Base-by-base conservation (phyloP, 306 rosid genomes). In the Alnus glutinosa region DNA sequence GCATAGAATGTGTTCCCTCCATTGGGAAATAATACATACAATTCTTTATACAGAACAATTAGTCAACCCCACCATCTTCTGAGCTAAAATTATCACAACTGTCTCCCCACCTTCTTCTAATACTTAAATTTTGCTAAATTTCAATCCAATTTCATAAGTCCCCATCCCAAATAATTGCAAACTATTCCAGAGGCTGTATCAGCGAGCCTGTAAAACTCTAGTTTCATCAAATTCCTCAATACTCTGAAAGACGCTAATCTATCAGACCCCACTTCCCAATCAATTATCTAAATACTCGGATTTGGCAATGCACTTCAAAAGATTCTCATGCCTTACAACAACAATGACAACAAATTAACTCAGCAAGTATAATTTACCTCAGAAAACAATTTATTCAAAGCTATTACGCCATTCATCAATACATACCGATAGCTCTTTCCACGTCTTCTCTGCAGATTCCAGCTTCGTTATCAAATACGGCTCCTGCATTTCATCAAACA, bases 381-480 rank as follows among this genome's bases (percentile, higher is more conserved):
- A 18, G 42, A 39, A 50, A 80, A 67, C 32, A 37, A 74, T 54
- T 54, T 47, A 55, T 55, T 50, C 64, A 44, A 77, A 64, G 55
- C 30, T 58, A 70, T 58, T 44, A 37, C 7, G 42, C 77, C 48
- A 42, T 37, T 44, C 78, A 46, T 19, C 28, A 2, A 16, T 23
- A 44, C 78, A 79, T 87, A 95, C 99, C 90, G 98, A 93, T 85
- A 95, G 84, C 6, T 95, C 99, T 80, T 89, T 89, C 99, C 99
- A 95, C 3, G 97, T 95, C 73, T 93, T 95, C 93, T 93, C 94
- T 0, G 99, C 96, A 13, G 99, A 95, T 15, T 95, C 94, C 61
- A 95, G 92, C 89, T 95, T 95, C 66, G 86, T 81, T 70, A 93
- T 89, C 81, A 95, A 78, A 88, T 90, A 88, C 44, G 99, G 99